Conservation (phyloP, 345 rosid genomes). For the Gynandropsis gynandra region DNA sequence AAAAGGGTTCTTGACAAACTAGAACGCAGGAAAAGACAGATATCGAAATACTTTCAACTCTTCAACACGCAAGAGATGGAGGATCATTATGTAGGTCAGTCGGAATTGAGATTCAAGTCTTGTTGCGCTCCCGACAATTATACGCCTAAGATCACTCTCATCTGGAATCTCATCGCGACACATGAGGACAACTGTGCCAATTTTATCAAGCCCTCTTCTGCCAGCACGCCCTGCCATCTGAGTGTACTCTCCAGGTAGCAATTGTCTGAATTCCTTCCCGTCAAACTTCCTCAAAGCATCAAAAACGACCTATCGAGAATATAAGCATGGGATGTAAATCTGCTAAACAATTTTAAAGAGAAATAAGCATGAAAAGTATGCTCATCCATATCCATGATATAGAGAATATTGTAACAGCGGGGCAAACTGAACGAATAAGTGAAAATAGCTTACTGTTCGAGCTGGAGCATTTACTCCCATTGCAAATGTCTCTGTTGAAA, state of each 20-base stretch:
- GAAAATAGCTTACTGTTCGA: slow-evolving; percentile 60
- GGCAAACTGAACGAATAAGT: slow-evolving; percentile 9
- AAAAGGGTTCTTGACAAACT: slow-evolving; percentile 12
- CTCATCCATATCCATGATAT: background rate
- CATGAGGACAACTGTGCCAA: slow-evolving; percentile 88
- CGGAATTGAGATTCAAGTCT: slow-evolving; percentile 90
- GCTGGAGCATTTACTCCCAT: slow-evolving; percentile 99
- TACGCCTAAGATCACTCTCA: slow-evolving; percentile 50
- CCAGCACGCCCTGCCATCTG: slow-evolving; percentile 99
- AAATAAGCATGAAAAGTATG: slow-evolving; percentile 1
- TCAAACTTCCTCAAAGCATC: slow-evolving; percentile 88
- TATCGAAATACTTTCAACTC: slow-evolving; percentile 71
- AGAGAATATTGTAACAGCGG: slow-evolving; percentile 10
- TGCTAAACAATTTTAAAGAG: slow-evolving; percentile 9
- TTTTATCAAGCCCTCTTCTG: slow-evolving; percentile 92
- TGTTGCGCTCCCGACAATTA: slow-evolving; percentile 80
- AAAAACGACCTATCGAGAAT: slow-evolving; percentile 67
- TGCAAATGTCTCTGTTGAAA: slow-evolving; percentile 98
- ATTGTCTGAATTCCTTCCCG: slow-evolving; percentile 77
- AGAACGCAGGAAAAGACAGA: slow-evolving; percentile 12
- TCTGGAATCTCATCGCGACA: slow-evolving; percentile 94
- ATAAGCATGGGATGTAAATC: slow-evolving; percentile 21
- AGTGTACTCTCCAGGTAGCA: slow-evolving; percentile 97
- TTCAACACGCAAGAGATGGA: slow-evolving; percentile 97
- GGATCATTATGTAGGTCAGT: slow-evolving; percentile 88